A percentile compares a stretch with the other conserved stretches of the same genome.
Conservation (phyloP, 805 yeast genomes). For the Kazachstania africana region DNA sequence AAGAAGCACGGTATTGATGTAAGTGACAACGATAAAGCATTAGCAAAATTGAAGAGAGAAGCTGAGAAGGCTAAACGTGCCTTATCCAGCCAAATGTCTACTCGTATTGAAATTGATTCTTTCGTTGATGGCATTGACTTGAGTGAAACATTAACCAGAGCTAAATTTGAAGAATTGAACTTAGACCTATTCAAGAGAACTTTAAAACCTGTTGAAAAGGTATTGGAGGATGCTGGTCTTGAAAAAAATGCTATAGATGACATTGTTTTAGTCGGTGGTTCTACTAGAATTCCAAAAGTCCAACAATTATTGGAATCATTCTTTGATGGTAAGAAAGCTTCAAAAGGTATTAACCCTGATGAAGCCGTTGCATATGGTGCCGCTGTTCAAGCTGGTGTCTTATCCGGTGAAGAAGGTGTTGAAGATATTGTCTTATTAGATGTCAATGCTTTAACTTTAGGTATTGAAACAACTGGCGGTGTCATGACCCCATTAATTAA, state of each 20-base stretch:
- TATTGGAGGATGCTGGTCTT: slow-evolving; percentile 75
- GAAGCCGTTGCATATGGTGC: slow-evolving; percentile 99
- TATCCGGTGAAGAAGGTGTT: slow-evolving; percentile 90
- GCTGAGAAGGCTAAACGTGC: slow-evolving; percentile 98
- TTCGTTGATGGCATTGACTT: slow-evolving; percentile 89
- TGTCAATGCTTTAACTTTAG: slow-evolving; percentile 91
- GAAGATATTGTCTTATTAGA: slow-evolving; percentile 87
- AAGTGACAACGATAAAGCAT: slow-evolving; percentile 80
- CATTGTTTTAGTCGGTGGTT: slow-evolving; percentile 91
- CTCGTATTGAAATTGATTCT: slow-evolving; percentile 88
- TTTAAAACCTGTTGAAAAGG: slow-evolving; percentile 88
- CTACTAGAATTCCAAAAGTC: slow-evolving; percentile 93
- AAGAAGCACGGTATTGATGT: slow-evolving; percentile 89
- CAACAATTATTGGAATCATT: slow-evolving; percentile 89
- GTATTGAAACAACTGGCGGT: slow-evolving; percentile 98
- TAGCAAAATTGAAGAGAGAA: slow-evolving; percentile 93
- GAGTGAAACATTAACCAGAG: slow-evolving; percentile 91
- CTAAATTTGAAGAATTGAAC: slow-evolving; percentile 93
- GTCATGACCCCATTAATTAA: slow-evolving; percentile 95
- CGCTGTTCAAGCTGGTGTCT: slow-evolving; percentile 93
- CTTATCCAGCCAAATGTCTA: slow-evolving; percentile 87
- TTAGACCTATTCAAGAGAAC: slow-evolving; percentile 88
- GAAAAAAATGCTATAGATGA: slow-evolving; percentile 83
- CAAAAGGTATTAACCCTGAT: slow-evolving; percentile 92
- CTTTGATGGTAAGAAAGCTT: slow-evolving; percentile 95